Percentiles rank a stretch among this genome's conserved stretches.
Evolutionary conservation across 2,329 filamentous ascomycete genomes (phyloP).

Genomic region (Keithomyces neogunnii): DNA sequence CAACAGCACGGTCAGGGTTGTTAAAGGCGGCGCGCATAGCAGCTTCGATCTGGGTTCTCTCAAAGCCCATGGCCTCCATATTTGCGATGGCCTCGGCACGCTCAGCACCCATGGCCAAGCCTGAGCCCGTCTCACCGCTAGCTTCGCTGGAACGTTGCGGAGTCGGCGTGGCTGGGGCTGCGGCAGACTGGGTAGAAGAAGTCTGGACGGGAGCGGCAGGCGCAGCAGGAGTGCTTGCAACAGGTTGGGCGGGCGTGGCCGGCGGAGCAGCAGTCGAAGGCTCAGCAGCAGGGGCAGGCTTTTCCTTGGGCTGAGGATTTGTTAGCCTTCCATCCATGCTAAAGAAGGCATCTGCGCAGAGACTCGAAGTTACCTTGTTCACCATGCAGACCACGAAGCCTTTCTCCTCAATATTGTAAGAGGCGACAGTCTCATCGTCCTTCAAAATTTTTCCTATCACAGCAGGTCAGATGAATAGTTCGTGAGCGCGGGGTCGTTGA

Average conservation of each 20-base stretch:
- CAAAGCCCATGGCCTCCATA: conserved; percentile 98
- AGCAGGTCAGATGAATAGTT: conserved; percentile 10
- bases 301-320: conserved; percentile 47
- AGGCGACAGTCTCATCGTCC: conserved; percentile 93
- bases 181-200: conserved; percentile 37
- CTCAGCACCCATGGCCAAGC: conserved; percentile 79
- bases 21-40: conserved; percentile 95
- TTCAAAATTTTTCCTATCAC: conserved; percentile 87
- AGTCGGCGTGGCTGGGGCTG: conserved; percentile 42
- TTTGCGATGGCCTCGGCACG: conserved; percentile 75
- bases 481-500: conserved; percentile 1
- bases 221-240: conserved; percentile 54
- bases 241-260: conserved; percentile 46
- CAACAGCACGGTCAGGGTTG: conserved; percentile 94
- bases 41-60: conserved; percentile 76
- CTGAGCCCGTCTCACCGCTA: conserved; percentile 51
- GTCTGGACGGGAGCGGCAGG: conserved; percentile 31
- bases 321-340: background rate
- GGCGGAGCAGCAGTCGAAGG: conserved; percentile 51
- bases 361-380: conserved; percentile 62
- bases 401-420: conserved; percentile 98
- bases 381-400: conserved; percentile 99
- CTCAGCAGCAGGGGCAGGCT: conserved; percentile 45
- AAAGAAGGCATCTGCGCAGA: background rate
- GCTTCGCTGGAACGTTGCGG: conserved; percentile 36